Base-by-base conservation (phyloP, 2,329 filamentous ascomycete genomes). In the Fulvia fulva region DNA sequence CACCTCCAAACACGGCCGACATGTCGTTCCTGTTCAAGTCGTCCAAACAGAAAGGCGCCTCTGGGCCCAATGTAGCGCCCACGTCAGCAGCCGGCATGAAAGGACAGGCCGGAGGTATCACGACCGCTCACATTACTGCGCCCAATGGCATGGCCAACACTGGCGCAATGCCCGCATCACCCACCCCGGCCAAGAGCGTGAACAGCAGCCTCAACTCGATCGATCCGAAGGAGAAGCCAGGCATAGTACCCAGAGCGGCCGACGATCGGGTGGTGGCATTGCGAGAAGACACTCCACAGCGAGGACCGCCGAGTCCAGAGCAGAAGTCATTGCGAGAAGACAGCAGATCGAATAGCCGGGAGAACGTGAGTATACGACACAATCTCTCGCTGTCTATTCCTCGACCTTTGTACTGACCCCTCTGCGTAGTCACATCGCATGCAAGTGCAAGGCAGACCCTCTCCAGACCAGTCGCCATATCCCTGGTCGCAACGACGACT, bases 401-500 rank as follows among this genome's bases (percentile, higher is more conserved):
- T 32, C 3, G 1, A 41, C 37, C n/a, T 9, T 5, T 9, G 6
- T 23, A 41, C 30, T 43, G 50, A 52, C 34, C 11, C 8, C 16
- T 41, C 43, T 6, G 21, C 50, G 32, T 25, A 52, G 30, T 43
- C 50, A 25, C 50, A 52, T 78, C 64, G 51, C 69, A 68, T 19
- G 59, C 72, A 57, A n/a, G 46, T 60, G 50, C 64, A 63, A 55
- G 50, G 63, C 34, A 72, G 72, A 58, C 72, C 70, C 43, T 66
- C 85, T 62, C 82, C 85, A 43, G 94, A 92, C 74, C 80, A 87
- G 43, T 91, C 91, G 5, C 84, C 96, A 55, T 99, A 97, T 71
- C 94, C 94, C 0, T 99, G 94, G 94, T 96, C 93, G 63, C 90
- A 96, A 72, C 87, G 91, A 60, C 86, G 90, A 56, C 76, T 99